Base-by-base conservation (phyloP, 352 stramenopile species). In the Phytophthora tubulina region DNA sequence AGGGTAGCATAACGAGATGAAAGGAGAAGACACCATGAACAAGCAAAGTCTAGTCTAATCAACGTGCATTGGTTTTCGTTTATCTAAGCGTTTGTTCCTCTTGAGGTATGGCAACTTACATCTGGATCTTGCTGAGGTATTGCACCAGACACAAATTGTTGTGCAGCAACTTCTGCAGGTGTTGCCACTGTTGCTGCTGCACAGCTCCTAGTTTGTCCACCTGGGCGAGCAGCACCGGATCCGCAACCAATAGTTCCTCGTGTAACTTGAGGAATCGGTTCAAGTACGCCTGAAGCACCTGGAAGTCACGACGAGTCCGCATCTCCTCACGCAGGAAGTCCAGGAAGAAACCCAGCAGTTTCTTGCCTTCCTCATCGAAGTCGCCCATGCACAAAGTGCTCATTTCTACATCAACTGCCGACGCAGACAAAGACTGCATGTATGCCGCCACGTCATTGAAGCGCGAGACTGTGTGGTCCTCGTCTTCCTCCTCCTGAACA, bases 111-210 rank as follows among this genome's bases (percentile, higher is more conserved):
- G 35, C 61, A 63, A 48, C 73, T 78, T 92, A 96, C 84, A 94
- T 94, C 73, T 96, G 88, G 56, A 96, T 93, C 77, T 94, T 93
- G 83, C 83, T 94, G 52, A 96, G 85, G 72, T 96, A 93, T 70
- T 94, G 85, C 69, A 94, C 89, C 41, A 96, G 76, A 78, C 89
- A 96, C 59, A 96, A 78, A 73, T 93, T 94, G 76, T 96, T 90
- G 71, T 94, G 86, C 52, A 96, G 68, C 45, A 94, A 67, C 66
- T 93, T 79, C 75, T 96, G 87, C 45, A 96, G 38, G 63, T 93
- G 86, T 45, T 92, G 79, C 89, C 89, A 96, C 67, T 92, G 87
- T 46, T 81, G 70, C 63, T 94, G 83, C 73, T 96, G 89, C 50
- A 88, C 65, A 9, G 50, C 59, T 44, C 85, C 82, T 8, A 96